Base-by-base conservation (phyloP, 306 rosid species). In the Inga laurina region DNA sequence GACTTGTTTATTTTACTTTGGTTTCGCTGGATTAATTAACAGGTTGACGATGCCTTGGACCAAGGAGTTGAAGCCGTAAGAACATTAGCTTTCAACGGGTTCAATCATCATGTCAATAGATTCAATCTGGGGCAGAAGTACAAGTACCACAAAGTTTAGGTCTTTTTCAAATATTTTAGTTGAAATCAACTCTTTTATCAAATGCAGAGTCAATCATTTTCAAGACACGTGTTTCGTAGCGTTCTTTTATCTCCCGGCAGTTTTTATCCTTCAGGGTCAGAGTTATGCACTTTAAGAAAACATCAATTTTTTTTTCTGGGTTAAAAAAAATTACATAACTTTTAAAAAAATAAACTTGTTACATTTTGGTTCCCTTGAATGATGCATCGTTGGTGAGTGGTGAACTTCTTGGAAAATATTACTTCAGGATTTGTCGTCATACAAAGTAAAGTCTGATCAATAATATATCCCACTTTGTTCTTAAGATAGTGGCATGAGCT, bases 121-220 rank as follows among this genome's bases (percentile, higher is more conserved):
- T 92, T 96, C 81, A 93, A 96, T 82, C 80, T 91, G 86, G 88
- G 88, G 74, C 98, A 93, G 90, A 96, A 92, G 73, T 96, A 96
- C 86, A 96, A 96, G 89, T 85, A 90, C 84, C 92, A 96, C 86
- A 89, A 88, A 90, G 97, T 93, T 71, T 91, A 85, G 87, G 69
- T 27, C 72, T 61, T 56, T 57, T 16, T 37, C 52, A n/a, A 8
- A 57, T 39, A 27, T 43, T 44, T 39, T 76, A 22, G 71, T 41
- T 59, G 43, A 41, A 22, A 59, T 37, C 51, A 76, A 37, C 12
- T 2, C 15, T 73, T 52, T 15, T 32, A 49, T 84, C 59, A 32
- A 75, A 35, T 44, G 54, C 66, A 65, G 74, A 1, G 10, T 62
- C 75, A 0, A 22, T 76, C 27, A 76, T 8, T 84, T 84, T 49